Evolutionary conservation across 1,284 basidiomycete genomes (phyloP).

Genomic region (Ganoderma sinense): DNA sequence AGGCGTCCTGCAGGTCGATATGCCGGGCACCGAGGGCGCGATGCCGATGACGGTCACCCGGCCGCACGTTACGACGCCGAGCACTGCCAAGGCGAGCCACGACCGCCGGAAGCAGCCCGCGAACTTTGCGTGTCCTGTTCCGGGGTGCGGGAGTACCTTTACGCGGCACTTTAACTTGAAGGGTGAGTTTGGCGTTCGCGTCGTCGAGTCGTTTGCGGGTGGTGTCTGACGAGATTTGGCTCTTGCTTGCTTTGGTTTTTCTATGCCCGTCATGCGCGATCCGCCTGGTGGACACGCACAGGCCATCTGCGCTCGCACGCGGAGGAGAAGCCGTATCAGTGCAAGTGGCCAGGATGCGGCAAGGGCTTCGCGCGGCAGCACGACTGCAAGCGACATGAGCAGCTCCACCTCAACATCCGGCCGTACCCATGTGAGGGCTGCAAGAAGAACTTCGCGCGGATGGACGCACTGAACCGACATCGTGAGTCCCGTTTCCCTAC

Average conservation of each 20-base stretch:
- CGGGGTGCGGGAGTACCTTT: conserved; percentile 84
- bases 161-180: conserved; percentile 85
- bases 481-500: conserved; percentile 52
- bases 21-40: conserved; percentile 28
- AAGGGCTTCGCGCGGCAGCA: conserved; percentile 88
- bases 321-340: conserved; percentile 84
- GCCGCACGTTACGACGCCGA: conserved; percentile 74
- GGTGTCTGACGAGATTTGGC: conserved; percentile 23
- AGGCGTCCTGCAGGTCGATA: conserved; percentile 30
- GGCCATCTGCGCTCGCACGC: conserved; percentile 86
- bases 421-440: conserved; percentile 83
- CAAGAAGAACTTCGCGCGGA: conserved; percentile 78
- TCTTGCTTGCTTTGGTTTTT: conserved; percentile 4
- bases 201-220: conserved; percentile 19
- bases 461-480: conserved; percentile 83
- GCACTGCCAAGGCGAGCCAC: conserved; percentile 77
- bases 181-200: conserved; percentile 51
- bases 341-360: conserved; percentile 86
- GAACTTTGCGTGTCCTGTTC: conserved; percentile 76
- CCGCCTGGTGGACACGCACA: conserved; percentile 34
- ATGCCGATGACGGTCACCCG: conserved; percentile 44
- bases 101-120: conserved; percentile 78
- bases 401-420: conserved; percentile 78
- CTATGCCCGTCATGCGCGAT: conserved; percentile 2
- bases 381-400: conserved; percentile 86